These are phyloP conservation scores for Podaxis sp. DNA, from an alignment of 768 basidiomycete genomes.

Conservation along the genomic window DNA sequence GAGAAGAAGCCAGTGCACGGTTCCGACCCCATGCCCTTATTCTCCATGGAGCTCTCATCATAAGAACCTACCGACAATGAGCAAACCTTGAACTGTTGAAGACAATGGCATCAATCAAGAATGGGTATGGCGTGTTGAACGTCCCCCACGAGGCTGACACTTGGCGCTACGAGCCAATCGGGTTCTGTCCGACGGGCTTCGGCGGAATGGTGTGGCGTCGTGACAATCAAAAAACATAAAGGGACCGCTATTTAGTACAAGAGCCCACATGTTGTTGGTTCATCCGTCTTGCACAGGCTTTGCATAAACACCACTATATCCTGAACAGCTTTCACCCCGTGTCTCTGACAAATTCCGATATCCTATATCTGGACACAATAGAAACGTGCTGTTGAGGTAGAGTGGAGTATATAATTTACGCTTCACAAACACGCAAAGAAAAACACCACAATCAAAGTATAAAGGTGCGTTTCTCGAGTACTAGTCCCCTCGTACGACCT, in stretches of 20 bases:
- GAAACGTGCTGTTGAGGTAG: conserved; percentile 6
- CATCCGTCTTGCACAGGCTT: background rate
- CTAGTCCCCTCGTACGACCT: background rate
- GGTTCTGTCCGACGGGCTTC: background rate
- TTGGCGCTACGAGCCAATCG: conserved; percentile 3
- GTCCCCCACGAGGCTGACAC: background rate
- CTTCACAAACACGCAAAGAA: background rate
- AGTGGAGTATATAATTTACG: background rate
- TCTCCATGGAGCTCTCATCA: background rate
- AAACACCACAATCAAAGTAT: background rate
- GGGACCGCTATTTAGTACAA: conserved; percentile 5
- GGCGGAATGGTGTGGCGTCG: conserved; percentile 11
- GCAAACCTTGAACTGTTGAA: background rate
- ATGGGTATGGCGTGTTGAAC: background rate
- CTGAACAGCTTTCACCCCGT: background rate
- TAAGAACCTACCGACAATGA: background rate
- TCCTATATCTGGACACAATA: conserved; percentile 1
- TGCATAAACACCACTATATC: background rate
- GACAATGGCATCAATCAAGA: background rate
- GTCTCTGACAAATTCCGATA: background rate
- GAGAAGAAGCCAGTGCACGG: background rate
- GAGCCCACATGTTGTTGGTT: conserved; percentile 5
- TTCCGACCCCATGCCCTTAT: background rate
- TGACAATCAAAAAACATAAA: conserved; percentile 12
- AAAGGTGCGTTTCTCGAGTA: background rate